phyloP scores from a whole-genome alignment of 371 early-diverging fungal species.

The Blakeslea trispora region DNA sequence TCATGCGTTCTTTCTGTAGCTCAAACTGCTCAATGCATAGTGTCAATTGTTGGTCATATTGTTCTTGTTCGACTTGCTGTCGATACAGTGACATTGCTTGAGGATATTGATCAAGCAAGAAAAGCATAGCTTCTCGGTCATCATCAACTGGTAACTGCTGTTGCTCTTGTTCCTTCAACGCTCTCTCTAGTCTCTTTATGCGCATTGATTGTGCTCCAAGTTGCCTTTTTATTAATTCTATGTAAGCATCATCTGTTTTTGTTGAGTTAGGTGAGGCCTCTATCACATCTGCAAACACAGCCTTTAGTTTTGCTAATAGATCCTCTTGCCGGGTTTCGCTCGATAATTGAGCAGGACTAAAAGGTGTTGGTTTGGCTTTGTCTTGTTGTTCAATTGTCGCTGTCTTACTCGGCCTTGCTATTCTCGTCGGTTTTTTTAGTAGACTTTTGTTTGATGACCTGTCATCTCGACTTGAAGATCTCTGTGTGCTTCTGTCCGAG shows the following conservation, averaged over 20 bases:
- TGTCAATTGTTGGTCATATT: conserved; percentile 11
- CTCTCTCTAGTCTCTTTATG: conserved; percentile 19
- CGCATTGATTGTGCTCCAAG: conserved; percentile 19
- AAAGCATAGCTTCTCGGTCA: background rate
- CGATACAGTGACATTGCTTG: conserved; percentile 14
- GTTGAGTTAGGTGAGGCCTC: conserved; percentile 3
- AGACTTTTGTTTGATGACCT: background rate
- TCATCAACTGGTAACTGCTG: conserved; percentile 6
- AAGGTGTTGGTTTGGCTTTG: background rate
- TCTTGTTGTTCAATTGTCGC: background rate
- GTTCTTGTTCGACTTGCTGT: conserved; percentile 10
- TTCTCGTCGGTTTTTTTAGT: background rate
- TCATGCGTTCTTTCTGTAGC: conserved; percentile 13
- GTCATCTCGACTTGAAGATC: background rate
- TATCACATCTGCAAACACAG: conserved; percentile 11
- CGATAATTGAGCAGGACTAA: background rate
- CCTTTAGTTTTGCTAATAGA: conserved; percentile 1
- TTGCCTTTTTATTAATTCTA: conserved; percentile 10
- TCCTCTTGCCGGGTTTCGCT: background rate
- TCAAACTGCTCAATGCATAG: conserved; percentile 16
- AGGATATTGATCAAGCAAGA: conserved; percentile 13
- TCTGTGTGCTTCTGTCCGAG: background rate
- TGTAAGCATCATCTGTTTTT: conserved; percentile 4
- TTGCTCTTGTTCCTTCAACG: conserved; percentile 10
- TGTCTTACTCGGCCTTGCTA: conserved; percentile 6